These are phyloP conservation scores for Picea abies DNA, from an alignment of 83 land plant species.

Conservation along the genomic window DNA sequence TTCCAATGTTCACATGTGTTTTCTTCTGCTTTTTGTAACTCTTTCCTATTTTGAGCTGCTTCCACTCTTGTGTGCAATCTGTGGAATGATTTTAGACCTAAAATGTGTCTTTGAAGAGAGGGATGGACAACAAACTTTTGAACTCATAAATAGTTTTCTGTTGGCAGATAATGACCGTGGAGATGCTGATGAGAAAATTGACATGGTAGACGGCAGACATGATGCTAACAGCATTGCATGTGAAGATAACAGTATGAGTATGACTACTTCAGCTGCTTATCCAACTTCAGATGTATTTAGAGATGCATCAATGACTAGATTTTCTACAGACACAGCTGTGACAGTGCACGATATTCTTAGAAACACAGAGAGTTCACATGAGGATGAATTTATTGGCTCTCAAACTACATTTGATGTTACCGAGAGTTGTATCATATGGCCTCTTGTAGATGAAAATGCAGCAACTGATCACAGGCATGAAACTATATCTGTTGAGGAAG, in stretches of 20 bases:
- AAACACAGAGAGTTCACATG: slow-evolving; percentile 20
- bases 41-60: background rate
- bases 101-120: background rate
- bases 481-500: slow-evolving; percentile 32
- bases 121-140: background rate
- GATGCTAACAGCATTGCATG: background rate
- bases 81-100: background rate
- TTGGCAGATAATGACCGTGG: slow-evolving; percentile 1
- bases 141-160: background rate
- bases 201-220: background rate
- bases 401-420: slow-evolving; percentile 38
- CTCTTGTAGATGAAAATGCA: slow-evolving; percentile 47
- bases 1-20: background rate
- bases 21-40: background rate
- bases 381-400: slow-evolving; percentile 39
- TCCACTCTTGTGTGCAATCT: background rate
- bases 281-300: slow-evolving; percentile 13
- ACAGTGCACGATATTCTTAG: slow-evolving; percentile 15
- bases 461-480: slow-evolving; percentile 22
- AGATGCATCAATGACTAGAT: background rate
- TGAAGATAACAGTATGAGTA: background rate
- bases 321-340: slow-evolving; percentile 8
- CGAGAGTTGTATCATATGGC: slow-evolving; percentile 43
- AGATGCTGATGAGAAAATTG: background rate
- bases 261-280: background rate